Base-by-base conservation (phyloP, 1,284 basidiomycete genomes). In the Kalmanozyma brasiliensis region DNA sequence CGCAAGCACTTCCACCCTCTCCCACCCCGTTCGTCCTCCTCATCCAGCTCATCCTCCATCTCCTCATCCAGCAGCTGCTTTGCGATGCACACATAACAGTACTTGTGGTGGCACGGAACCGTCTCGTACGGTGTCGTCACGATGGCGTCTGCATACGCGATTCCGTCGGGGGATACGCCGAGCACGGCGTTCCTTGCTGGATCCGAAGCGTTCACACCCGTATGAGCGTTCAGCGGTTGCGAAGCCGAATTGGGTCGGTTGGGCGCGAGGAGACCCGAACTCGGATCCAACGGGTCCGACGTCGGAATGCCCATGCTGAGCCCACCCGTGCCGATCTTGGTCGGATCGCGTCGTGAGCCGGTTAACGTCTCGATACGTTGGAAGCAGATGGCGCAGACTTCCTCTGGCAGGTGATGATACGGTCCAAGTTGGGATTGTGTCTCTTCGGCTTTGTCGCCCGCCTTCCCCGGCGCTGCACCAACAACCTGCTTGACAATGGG, bases 71-170 rank as follows among this genome's bases (percentile, higher is more conserved):
- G 47, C 40, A 82, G 52, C 52, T 74, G 66, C 17, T 55, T 68
- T 4, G 76, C 62, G 23, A 82, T 70, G 58, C 80, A 82, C 29
- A 73, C 66, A 47, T 82, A 82, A 68, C 80, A 82, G 53, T 82
- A 82, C 11, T 33, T 24, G 19, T 75, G 61, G 1, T 61, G 51
- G 47, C 81, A 82, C 17, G 76, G 77, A n/a, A 72, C 42, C n/a
- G 74, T 72, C 32, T 62, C 55, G 62, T 82, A 82, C 2, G 81
- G 63, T 7, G 70, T 72, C 16, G 73, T 70, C 4, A 70, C 52
- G 37, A 73, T 57, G 8, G 77, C 74, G 33, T 77, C 74, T 16
- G 76, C 69, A 44, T 79, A 80, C 8, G 64, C 55, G 11, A 81
- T 63, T 3, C 79, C 79, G 23, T 67, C 70, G 0, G 76, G 64